These are phyloP conservation scores for Dryas drummondii DNA, from an alignment of 306 rosid species.

Conservation along the genomic window DNA sequence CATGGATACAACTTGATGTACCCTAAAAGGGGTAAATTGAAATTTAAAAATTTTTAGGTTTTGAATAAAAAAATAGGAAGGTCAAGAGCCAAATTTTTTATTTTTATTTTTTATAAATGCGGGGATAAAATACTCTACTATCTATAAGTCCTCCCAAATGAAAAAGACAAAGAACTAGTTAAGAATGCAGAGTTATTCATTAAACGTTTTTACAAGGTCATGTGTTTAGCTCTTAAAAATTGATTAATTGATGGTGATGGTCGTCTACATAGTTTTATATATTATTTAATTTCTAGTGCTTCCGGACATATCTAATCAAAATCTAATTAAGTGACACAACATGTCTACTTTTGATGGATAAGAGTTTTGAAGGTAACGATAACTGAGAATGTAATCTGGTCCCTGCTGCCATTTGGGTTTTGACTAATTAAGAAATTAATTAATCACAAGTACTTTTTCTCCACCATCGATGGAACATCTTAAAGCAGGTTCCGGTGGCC, in stretches of 20 bases:
- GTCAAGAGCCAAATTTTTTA: too few relatives aligned
- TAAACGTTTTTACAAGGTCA: neutral
- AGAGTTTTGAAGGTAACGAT: neutral
- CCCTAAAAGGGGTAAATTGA: too few relatives aligned
- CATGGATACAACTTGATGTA: too few relatives aligned
- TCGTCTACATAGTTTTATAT: neutral
- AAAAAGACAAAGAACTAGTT: too few relatives aligned
- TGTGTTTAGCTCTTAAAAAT: neutral
- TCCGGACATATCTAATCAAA: constrained; percentile 11
- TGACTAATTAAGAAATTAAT: neutral
- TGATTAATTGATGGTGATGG: neutral
- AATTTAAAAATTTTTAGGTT: too few relatives aligned
- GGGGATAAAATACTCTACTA: too few relatives aligned
- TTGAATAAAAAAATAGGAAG: too few relatives aligned
- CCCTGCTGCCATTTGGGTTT: neutral
- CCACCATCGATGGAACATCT: constrained; percentile 3
- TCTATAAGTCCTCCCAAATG: too few relatives aligned
- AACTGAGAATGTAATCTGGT: neutral
- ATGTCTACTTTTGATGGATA: constrained; percentile 1
- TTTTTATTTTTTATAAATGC: too few relatives aligned
- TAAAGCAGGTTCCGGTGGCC: neutral
- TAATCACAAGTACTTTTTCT: neutral
- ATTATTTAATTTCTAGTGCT: neutral
- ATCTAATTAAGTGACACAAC: constrained; percentile 8
- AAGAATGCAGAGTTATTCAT: neutral